Base-by-base conservation (phyloP, 2,329 filamentous ascomycete genomes). In the Phyllosticta capitalensis region DNA sequence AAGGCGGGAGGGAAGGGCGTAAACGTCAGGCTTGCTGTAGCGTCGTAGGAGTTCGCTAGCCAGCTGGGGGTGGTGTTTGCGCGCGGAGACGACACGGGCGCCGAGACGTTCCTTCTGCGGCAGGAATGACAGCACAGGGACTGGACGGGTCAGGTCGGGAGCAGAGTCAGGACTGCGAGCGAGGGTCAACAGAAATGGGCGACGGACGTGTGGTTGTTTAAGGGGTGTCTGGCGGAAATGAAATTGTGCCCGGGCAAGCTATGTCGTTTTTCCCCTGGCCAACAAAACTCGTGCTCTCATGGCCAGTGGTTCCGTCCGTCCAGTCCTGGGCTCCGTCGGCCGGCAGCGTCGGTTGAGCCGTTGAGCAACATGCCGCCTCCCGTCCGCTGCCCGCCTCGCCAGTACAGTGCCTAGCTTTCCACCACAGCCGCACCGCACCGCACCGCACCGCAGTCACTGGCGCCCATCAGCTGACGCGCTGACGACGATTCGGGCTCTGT, bases 141-240 rank as follows among this genome's bases (percentile, higher is more conserved):
- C 33, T 17, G 33, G 33, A 17, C 33, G 6, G 33, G 14, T 4
- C 24, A 7, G 24, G 24, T 4, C 24, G 24, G 24, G 24, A 26
- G 24, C 24, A 26, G 24, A 26, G 4, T 7, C 7, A 7, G 24
- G 24, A n/a, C n/a, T n/a, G n/a, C n/a, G n/a, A n/a, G 24, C 24
- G 24, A 26, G 24, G 24, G 24, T 17, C 33, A 38, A 38, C 33
- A 38, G 14, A 38, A 14, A 38, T 14, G 33, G 33, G 33, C 9
- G 33, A 17, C 33, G 52, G 24, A 26, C 24, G 24, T 26, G 24
- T 26, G 24, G 57, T 55, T 59, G 57, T 55, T 59, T 59, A 59
- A 59, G 57, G 57, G 57, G 57, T 52, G 52, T 24, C 24, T 52
- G 52, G 57, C 54, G 54, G 54, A 51, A 51, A 51, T 54, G 20